Percentiles rank a stretch among this genome's conserved stretches.
Evolutionary conservation across 495 filamentous ascomycete genomes (phyloP).

Genomic region (Hypoxylon subgilvum): DNA sequence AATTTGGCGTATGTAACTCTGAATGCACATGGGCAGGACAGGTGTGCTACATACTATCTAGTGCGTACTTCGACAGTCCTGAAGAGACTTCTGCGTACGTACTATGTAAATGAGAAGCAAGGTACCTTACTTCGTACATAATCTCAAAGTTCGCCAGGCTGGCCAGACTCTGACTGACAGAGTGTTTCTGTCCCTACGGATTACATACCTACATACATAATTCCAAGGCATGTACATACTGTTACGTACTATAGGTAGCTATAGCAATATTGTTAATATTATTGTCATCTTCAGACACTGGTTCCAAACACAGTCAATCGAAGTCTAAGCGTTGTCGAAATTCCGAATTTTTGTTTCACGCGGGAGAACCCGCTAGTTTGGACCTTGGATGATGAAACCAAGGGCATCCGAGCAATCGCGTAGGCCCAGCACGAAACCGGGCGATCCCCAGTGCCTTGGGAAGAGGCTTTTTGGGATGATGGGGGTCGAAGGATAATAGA

Average conservation of each 20-base stretch:
- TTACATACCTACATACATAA: no score
- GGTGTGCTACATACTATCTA: no score
- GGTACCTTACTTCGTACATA: no score
- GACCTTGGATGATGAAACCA: conserved; percentile 26
- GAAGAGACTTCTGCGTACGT: not conserved
- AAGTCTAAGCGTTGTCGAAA: conserved; percentile 11
- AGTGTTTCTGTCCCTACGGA: no score
- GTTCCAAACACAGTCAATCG: not conserved
- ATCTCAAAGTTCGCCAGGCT: no score
- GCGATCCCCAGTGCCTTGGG: conserved; percentile 32
- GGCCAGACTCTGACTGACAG: no score
- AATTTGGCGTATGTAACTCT: conserved; percentile 7
- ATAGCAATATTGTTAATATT: not conserved
- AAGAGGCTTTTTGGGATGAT: conserved; percentile 20
- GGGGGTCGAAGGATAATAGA: conserved; percentile 21
- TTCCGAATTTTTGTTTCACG: conserved; percentile 11
- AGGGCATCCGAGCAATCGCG: conserved; percentile 16
- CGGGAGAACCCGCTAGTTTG: conserved; percentile 28
- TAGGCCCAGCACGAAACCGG: conserved; percentile 9
- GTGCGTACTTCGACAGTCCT: not conserved
- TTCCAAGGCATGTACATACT: no score
- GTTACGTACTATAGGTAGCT: not conserved
- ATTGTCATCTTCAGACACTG: not conserved
- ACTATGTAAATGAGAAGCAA: no score
- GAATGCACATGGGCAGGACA: conserved; percentile 8